Conservation (phyloP, 176 grass and related monocot genomes). For the Ananas comosus region DNA sequence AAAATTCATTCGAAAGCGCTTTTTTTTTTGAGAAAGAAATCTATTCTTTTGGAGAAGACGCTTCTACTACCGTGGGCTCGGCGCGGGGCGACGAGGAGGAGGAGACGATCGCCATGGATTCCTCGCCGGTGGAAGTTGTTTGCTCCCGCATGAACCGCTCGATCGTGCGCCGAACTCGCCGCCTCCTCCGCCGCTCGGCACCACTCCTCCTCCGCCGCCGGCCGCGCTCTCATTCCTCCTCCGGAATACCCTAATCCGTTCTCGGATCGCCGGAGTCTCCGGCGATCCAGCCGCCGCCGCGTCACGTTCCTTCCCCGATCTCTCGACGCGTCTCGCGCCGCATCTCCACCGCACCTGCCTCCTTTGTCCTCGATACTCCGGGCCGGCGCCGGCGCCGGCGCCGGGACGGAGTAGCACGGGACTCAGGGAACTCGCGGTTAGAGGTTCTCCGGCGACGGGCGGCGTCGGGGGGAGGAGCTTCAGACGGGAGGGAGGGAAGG, state of each 20-base stretch:
- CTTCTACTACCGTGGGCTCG: neutral
- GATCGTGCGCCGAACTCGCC: conserved; percentile 58
- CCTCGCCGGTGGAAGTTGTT: conserved; percentile 73
- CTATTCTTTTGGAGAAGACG: neutral
- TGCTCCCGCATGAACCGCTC: conserved; percentile 92
- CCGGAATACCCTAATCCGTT: conserved; percentile 39
- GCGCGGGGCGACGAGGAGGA: too few relatives aligned
- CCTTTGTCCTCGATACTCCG: conserved; percentile 43
- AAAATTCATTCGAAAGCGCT: neutral
- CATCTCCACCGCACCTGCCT: conserved; percentile 14
- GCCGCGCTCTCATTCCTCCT: conserved; percentile 22
- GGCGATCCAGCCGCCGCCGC: conserved; percentile 25
- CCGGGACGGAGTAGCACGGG: neutral
- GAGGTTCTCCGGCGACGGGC: conserved; percentile 5
- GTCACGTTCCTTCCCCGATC: conserved; percentile 22
- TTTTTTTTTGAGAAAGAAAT: neutral
- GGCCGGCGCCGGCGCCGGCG: neutral
- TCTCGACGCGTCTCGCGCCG: conserved; percentile 53
- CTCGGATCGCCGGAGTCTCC: conserved; percentile 48
- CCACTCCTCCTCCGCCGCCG: conserved; percentile 24
- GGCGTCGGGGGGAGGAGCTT: conserved; percentile 5
- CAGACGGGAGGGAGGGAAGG: neutral
- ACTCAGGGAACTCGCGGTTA: conserved; percentile 4
- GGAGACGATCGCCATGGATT: conserved; percentile 41
- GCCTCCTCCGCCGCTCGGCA: conserved; percentile 39